These are phyloP conservation scores for Globisporangium barbulae DNA, from an alignment of 352 stramenopile species.

Conservation along the genomic window DNA sequence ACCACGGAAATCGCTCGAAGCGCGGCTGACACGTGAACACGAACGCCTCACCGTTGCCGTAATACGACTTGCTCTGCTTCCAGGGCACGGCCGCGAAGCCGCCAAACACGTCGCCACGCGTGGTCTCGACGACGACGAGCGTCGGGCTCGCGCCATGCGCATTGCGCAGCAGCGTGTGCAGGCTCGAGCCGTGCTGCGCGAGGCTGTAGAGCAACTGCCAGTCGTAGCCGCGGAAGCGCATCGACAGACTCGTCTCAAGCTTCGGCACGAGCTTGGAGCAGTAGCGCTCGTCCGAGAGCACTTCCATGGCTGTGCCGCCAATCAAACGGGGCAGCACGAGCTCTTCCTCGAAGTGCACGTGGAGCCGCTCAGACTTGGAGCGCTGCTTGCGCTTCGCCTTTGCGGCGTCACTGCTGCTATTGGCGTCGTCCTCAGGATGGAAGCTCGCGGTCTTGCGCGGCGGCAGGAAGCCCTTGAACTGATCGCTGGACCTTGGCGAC, in stretches of 20 bases:
- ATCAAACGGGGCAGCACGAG: conserved; percentile 42
- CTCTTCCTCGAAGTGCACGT: conserved; percentile 27
- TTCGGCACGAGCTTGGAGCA: conserved; percentile 47
- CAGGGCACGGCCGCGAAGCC: conserved; percentile 51
- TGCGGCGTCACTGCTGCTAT: background rate
- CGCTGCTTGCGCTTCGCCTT: conserved; percentile 22
- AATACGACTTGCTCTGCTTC: conserved; percentile 53
- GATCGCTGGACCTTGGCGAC: conserved; percentile 16
- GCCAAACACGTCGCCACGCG: conserved; percentile 60
- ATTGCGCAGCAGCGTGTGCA: conserved; percentile 56
- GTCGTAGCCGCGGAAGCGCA: conserved; percentile 50
- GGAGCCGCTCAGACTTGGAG: conserved; percentile 33
- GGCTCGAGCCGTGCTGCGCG: conserved; percentile 60
- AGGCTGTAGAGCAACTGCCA: conserved; percentile 67
- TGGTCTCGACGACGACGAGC: conserved; percentile 62
- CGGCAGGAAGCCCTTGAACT: conserved; percentile 6
- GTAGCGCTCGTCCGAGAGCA: conserved; percentile 41
- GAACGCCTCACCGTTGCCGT: conserved; percentile 68
- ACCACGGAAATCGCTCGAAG: conserved; percentile 66
- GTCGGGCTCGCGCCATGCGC: conserved; percentile 34
- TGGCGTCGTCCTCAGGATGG: conserved; percentile 5
- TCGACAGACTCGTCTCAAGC: conserved; percentile 53
- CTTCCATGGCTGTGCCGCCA: conserved; percentile 38
- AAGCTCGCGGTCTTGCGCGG: conserved; percentile 13
- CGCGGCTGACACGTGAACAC: conserved; percentile 60